Evolutionary conservation across 2,329 filamentous ascomycete species (phyloP).

Genomic region (Fusarium sacchari): DNA sequence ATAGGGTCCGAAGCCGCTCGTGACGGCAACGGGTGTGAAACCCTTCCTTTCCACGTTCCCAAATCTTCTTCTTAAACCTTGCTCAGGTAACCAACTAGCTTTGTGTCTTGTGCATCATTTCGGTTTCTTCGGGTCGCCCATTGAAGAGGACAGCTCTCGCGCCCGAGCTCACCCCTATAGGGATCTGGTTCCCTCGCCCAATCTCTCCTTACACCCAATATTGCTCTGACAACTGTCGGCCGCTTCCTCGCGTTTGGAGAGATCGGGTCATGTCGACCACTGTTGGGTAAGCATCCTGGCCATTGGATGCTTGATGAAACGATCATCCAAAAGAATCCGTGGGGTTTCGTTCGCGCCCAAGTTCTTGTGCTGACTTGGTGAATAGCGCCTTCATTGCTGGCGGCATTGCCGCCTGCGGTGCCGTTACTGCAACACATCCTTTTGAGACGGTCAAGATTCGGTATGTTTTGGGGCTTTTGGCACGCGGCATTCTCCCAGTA

Average conservation of each 20-base stretch:
- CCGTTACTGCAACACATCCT: conserved; percentile 95
- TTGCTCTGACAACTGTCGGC: conserved; percentile 5
- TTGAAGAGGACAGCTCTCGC: conserved; percentile 25
- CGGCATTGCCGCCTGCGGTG: conserved; percentile 95
- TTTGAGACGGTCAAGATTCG: conserved; percentile 99
- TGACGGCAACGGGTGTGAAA: conserved; percentile 29
- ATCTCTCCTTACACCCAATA: neutral
- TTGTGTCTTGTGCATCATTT: neutral
- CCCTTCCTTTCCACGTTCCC: conserved; percentile 34
- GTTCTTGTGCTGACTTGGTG: conserved; percentile 10
- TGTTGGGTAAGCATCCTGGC: conserved; percentile 49
- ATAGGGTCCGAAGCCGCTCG: conserved; percentile 46
- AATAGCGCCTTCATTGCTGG: conserved; percentile 89
- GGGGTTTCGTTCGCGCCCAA: neutral
- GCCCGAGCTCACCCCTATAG: conserved; percentile 35
- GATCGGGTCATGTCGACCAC: conserved; percentile 43
- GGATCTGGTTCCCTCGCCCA: conserved; percentile 9
- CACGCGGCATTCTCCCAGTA: neutral
- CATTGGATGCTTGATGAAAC: neutral
- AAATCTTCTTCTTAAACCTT: conserved; percentile 13
- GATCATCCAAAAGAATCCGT: neutral
- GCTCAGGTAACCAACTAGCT: conserved; percentile 1
- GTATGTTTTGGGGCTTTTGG: conserved; percentile 58
- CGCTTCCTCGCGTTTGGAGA: conserved; percentile 33
- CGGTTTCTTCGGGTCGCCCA: conserved; percentile 2